Evolutionary conservation across 2,329 filamentous ascomycete genomes (phyloP), one percentile per base, ranked within the genome.

Genomic region (Leptographium lundbergii): DNA sequence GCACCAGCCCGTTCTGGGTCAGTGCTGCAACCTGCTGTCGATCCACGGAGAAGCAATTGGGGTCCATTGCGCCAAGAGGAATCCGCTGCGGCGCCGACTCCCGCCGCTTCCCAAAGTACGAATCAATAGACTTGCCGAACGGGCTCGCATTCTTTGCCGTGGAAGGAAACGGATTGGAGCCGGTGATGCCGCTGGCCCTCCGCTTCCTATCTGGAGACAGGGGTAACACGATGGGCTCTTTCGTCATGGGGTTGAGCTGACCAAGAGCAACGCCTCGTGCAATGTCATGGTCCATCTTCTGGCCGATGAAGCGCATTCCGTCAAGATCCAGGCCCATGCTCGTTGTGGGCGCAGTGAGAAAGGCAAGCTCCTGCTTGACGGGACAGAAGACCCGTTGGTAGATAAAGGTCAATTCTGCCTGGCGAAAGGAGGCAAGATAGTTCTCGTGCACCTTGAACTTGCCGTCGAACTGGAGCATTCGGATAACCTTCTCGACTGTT

Each of bases 331-430:
- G 75, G 27, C 85, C 81, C 25, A 90, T 70, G 5, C 81, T 81
- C 6, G 79, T 74, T 0, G 83, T 81, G 0, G 86, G 79, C 17
- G 83, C 77, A 1, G 85, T 94, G 60, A 96, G 77, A 61, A 90
- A 85, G 48, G 96, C 88, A 52, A 97, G 72, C 62, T 83, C 75
- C 60, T 85, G 78, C 50, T 80, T 78, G 45, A 78, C 75, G 0
- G 92, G 91, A 69, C 92, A 97, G 70, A 89, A 99, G 3, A 97
- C 92, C 73, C 94, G 88, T 73, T 96, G 94, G 67, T 97, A 88
- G 22, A 96, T 74, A 67, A 99, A 99, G 0, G 94, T 97, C 65
- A 89, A 74, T 71, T 99, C 94, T 0, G 94, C 94, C 69, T 92
- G 86, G 62, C 83, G 81, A 69, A 97, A 99, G 24, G 82, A 78